phyloP scores from a whole-genome alignment of 108 stramenopile genomes.

The Mediolabrus comicus region DNA sequence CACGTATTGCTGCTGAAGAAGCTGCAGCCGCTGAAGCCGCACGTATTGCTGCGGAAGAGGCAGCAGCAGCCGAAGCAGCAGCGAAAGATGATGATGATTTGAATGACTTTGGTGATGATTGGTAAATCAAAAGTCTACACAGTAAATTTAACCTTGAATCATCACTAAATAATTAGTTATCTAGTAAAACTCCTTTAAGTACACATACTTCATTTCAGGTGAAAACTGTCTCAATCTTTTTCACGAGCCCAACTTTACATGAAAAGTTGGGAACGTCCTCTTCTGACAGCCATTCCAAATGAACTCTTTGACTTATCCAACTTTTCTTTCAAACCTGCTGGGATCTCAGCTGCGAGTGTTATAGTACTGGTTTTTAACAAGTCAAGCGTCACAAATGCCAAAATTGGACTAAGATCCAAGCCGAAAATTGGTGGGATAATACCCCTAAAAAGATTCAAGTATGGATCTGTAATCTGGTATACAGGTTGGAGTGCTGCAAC shows the following conservation, averaged over 20 bases:
- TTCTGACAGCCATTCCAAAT: not conserved
- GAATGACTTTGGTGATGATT: slow-evolving; percentile 84
- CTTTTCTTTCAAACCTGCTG: slow-evolving; percentile 20
- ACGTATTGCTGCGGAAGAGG: slow-evolving; percentile 16
- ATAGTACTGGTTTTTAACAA: slow-evolving; percentile 18
- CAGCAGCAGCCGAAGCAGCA: not conserved
- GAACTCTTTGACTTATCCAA: slow-evolving; percentile 5
- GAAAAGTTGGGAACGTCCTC: not conserved
- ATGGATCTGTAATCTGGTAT: slow-evolving; percentile 89
- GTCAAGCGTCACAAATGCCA: slow-evolving; percentile 53
- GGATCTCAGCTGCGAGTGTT: slow-evolving; percentile 24
- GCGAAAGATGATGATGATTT: slow-evolving; percentile 19
- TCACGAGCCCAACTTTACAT: not conserved
- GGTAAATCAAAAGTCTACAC: slow-evolving; percentile 36
- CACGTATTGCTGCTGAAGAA: slow-evolving; percentile 45
- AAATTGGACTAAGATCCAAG: slow-evolving; percentile 78
- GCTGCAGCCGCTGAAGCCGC: slow-evolving; percentile 35
- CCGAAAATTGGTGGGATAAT: slow-evolving; percentile 86
- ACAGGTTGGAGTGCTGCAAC: slow-evolving; percentile 65
- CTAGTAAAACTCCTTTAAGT: no score
- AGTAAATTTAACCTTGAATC: not conserved
- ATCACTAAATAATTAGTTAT: no score
- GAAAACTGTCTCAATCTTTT: not conserved
- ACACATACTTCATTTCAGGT: no score
- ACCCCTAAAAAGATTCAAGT: slow-evolving; percentile 86